phyloP scores from a whole-genome alignment of 371 early-diverging fungal species.

The Lichtheimia corymbifera region DNA sequence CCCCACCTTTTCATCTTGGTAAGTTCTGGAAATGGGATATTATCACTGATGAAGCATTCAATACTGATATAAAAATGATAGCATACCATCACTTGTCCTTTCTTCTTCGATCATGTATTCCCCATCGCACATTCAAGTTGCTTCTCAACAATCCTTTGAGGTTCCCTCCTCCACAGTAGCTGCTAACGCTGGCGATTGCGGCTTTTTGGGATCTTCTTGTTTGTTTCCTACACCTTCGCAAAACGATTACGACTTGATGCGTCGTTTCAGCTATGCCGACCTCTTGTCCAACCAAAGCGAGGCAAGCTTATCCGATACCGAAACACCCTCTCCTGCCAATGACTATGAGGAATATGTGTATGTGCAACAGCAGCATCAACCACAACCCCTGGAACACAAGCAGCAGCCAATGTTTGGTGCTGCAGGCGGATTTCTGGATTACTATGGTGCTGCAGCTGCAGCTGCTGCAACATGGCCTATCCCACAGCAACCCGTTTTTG shows the following conservation, averaged over 20 bases:
- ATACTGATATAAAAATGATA: no score
- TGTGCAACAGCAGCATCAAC: slow-evolving; percentile 22
- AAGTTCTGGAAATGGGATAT: no score
- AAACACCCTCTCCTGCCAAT: slow-evolving; percentile 35
- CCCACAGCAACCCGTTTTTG: background rate
- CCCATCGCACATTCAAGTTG: slow-evolving; percentile 15
- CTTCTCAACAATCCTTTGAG: slow-evolving; percentile 9
- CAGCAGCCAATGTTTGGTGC: background rate
- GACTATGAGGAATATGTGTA: slow-evolving; percentile 32
- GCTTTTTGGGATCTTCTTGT: slow-evolving; percentile 4
- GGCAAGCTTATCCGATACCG: slow-evolving; percentile 36
- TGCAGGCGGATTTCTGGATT: background rate
- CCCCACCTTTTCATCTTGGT: no score
- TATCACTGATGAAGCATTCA: no score
- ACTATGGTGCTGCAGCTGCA: slow-evolving; percentile 1
- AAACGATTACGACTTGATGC: slow-evolving; percentile 20
- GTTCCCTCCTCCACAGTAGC: slow-evolving; percentile 1
- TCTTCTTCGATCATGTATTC: slow-evolving; percentile 15
- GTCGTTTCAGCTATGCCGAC: slow-evolving; percentile 39
- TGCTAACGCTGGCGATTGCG: slow-evolving; percentile 14
- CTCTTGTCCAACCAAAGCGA: slow-evolving; percentile 35
- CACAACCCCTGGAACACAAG: slow-evolving; percentile 17
- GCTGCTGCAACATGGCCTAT: background rate
- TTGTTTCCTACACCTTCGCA: slow-evolving; percentile 5
- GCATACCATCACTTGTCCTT: background rate